phyloP scores from a whole-genome alignment of 2,329 filamentous ascomycete species.

The Zasmidium angulare region DNA sequence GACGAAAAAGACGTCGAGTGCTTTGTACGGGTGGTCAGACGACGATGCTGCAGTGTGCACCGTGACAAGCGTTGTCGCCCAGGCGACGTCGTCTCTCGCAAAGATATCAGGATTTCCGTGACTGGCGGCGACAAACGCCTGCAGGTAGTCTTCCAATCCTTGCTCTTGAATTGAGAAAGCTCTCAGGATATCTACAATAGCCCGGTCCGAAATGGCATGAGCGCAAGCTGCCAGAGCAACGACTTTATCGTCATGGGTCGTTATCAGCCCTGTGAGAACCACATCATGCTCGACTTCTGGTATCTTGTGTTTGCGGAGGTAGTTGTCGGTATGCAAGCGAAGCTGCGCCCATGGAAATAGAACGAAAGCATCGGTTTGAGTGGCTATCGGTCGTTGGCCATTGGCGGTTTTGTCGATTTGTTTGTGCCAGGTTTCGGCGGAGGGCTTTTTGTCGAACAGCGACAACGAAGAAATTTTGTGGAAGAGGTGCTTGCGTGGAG shows the following conservation, averaged over 20 bases:
- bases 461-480: background rate
- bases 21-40: background rate
- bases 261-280: background rate
- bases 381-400: background rate
- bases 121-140: slow-evolving; percentile 3
- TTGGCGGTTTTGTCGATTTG: background rate
- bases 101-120: slow-evolving; percentile 2
- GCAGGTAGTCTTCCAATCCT: background rate
- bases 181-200: background rate
- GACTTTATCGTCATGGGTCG: background rate
- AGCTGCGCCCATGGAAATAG: slow-evolving; percentile 4
- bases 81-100: background rate
- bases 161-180: background rate
- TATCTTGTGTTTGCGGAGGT: background rate
- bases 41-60: background rate
- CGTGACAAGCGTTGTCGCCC: background rate
- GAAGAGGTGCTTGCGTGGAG: background rate
- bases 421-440: background rate
- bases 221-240: slow-evolving; percentile 6
- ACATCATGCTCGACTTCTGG: background rate
- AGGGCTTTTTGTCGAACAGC: background rate
- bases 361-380: background rate
- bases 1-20: background rate
- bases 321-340: slow-evolving; percentile 1
- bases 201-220: background rate